Conservation (phyloP, 2,329 filamentous ascomycete genomes). For the Cucurbitaria berberidis region DNA sequence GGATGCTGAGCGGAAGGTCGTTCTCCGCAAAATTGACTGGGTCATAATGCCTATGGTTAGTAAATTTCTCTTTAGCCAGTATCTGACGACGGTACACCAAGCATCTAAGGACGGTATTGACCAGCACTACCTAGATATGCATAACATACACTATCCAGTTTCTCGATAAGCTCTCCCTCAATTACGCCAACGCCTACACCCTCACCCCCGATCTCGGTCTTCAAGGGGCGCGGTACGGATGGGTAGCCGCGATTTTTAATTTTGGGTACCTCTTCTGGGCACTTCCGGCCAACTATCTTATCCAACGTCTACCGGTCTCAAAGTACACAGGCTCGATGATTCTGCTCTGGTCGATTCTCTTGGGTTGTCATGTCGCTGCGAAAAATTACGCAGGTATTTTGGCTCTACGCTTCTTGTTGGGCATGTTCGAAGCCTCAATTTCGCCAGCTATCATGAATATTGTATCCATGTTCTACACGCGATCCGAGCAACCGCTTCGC, state of each 20-base stretch:
- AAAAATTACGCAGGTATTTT: constrained; percentile 48
- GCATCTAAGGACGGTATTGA: too few species aligned
- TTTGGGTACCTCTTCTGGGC: constrained; percentile 54
- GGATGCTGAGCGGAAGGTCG: constrained; percentile 50
- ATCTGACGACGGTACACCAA: not conserved
- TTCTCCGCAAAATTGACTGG: constrained; percentile 54
- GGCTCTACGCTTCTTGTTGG: constrained; percentile 42
- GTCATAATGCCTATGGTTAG: constrained; percentile 56
- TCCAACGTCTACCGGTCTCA: constrained; percentile 45
- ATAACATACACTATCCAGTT: constrained; percentile 57
- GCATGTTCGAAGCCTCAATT: constrained; percentile 48
- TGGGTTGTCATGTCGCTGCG: constrained; percentile 50
- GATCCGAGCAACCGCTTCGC: constrained; percentile 49
- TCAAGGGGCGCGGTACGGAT: constrained; percentile 48
- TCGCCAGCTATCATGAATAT: constrained; percentile 48
- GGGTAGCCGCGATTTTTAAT: constrained; percentile 53
- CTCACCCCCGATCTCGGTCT: constrained; percentile 46
- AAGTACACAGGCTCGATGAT: constrained; percentile 49
- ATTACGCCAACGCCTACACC: constrained; percentile 50
- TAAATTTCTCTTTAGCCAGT: not conserved
- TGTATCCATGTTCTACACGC: constrained; percentile 47
- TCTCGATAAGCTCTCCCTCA: constrained; percentile 52
- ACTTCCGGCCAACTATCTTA: constrained; percentile 48
- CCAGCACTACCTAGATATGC: constrained; percentile 39
- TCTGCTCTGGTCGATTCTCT: constrained; percentile 54